Evolutionary conservation across 441 rosid species (phyloP).

Genomic region (Eruca vesicaria): DNA sequence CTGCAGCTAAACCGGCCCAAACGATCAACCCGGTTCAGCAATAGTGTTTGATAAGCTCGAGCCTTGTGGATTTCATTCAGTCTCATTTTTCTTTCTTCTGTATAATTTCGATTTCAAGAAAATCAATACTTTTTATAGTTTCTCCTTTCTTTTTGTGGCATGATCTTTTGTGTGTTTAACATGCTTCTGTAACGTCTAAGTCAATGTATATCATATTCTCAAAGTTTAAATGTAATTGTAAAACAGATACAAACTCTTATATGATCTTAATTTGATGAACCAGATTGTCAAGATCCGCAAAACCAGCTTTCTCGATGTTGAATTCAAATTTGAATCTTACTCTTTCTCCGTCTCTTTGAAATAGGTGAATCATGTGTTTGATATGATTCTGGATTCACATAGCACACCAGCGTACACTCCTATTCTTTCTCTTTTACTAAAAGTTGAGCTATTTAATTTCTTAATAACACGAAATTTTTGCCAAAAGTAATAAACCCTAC

Average conservation of each 20-base stretch:
- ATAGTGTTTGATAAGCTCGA: constrained; percentile 26
- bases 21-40: constrained; percentile 29
- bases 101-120: neutral
- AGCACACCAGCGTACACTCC: neutral
- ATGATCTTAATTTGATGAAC: neutral
- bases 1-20: constrained; percentile 40
- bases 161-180: neutral
- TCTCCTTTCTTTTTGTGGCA: neutral
- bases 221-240: neutral
- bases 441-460: neutral
- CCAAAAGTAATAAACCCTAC: neutral
- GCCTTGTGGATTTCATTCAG: neutral
- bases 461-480: neutral
- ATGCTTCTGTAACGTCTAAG: neutral
- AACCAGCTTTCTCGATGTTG: too few relatives aligned
- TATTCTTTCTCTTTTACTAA: neutral
- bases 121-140: neutral
- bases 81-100: neutral
- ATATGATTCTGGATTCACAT: neutral
- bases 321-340: too few relatives aligned
- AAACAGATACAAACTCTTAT: neutral
- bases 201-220: neutral
- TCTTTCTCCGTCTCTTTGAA: neutral
- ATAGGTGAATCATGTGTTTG: neutral
- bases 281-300: too few relatives aligned